Conservation (phyloP, 768 basidiomycete genomes). For the Postia placenta region DNA sequence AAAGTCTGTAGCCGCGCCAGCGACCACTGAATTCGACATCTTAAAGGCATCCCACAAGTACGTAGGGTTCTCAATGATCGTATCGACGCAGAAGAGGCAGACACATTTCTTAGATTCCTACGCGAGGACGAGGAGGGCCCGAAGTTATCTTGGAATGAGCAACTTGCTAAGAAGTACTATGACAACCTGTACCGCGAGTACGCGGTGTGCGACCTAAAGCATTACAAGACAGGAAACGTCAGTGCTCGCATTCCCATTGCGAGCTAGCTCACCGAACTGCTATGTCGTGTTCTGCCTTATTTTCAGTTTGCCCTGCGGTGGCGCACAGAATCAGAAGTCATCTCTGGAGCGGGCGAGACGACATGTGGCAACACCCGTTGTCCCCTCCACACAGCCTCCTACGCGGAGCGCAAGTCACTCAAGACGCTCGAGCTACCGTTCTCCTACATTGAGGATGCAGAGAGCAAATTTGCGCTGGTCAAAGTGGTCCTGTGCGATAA, state of each 20-base stretch:
- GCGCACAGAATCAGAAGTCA: constrained; percentile 88
- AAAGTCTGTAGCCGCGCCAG: neutral
- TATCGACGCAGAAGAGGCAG: constrained; percentile 1
- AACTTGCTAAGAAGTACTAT: constrained; percentile 87
- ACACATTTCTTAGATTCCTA: constrained; percentile 52
- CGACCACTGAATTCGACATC: constrained; percentile 62
- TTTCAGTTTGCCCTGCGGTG: constrained; percentile 82
- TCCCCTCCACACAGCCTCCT: constrained; percentile 38
- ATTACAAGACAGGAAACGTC: constrained; percentile 90
- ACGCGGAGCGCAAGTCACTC: constrained; percentile 30
- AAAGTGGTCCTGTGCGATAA: constrained; percentile 82
- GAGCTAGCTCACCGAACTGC: neutral
- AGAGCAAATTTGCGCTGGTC: constrained; percentile 74
- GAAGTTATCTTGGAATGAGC: constrained; percentile 68
- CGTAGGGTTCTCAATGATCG: constrained; percentile 3
- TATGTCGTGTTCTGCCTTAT: neutral
- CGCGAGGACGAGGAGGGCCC: constrained; percentile 45
- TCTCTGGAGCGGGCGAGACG: constrained; percentile 77
- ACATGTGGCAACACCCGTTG: constrained; percentile 92
- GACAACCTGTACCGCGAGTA: constrained; percentile 85
- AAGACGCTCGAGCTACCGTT: constrained; percentile 88
- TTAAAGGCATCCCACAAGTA: constrained; percentile 69
- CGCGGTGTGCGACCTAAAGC: constrained; percentile 89
- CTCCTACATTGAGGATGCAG: constrained; percentile 75
- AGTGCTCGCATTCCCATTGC: constrained; percentile 18